Conservation (phyloP, 1,284 basidiomycete species). For the Pseudozyma flocculosa region DNA sequence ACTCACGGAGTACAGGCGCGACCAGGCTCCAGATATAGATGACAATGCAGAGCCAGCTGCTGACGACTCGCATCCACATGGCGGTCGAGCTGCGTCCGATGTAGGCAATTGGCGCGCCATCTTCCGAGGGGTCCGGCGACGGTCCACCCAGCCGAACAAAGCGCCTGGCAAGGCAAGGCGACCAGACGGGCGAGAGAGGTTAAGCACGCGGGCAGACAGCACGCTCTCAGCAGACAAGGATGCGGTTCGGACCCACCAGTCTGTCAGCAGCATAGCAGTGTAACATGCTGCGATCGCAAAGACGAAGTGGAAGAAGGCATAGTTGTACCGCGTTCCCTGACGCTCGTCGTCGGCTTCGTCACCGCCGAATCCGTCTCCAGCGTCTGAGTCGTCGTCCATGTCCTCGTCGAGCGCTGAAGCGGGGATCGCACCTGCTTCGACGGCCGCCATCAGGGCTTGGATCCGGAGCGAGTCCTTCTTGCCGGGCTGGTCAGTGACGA, state of each 20-base stretch:
- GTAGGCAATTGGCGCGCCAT: conserved; percentile 74
- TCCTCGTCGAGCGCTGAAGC: conserved; percentile 83
- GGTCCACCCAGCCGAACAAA: conserved; percentile 45
- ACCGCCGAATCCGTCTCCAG: conserved; percentile 64
- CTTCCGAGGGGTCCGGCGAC: conserved; percentile 59
- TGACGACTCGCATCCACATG: conserved; percentile 99
- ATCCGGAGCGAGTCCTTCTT: conserved; percentile 85
- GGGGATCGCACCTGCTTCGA: conserved; percentile 92
- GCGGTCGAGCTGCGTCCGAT: conserved; percentile 92
- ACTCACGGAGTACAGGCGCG: conserved; percentile 86
- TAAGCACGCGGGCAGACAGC: too few species aligned
- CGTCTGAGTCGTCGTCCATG: conserved; percentile 70
- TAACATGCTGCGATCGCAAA: conserved; percentile 97
- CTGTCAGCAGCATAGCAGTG: conserved; percentile 95
- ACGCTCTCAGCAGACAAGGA: too few species aligned
- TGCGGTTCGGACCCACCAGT: conserved; percentile 80
- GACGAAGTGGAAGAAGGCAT: conserved; percentile 97
- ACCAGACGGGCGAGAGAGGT: too few species aligned
- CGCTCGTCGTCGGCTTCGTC: conserved; percentile 89
- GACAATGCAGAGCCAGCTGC: conserved; percentile 65
- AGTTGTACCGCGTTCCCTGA: conserved; percentile 95
- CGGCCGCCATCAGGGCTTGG: conserved; percentile 90
- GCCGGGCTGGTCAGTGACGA: conserved; percentile 76
- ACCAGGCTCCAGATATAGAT: conserved; percentile 60
- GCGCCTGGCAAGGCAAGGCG: conserved; percentile 12